Percentiles rank a stretch among this genome's conserved stretches.
These are phyloP conservation scores for Luffa acutangula DNA, from an alignment of 306 rosid species.

Conservation along the genomic window DNA sequence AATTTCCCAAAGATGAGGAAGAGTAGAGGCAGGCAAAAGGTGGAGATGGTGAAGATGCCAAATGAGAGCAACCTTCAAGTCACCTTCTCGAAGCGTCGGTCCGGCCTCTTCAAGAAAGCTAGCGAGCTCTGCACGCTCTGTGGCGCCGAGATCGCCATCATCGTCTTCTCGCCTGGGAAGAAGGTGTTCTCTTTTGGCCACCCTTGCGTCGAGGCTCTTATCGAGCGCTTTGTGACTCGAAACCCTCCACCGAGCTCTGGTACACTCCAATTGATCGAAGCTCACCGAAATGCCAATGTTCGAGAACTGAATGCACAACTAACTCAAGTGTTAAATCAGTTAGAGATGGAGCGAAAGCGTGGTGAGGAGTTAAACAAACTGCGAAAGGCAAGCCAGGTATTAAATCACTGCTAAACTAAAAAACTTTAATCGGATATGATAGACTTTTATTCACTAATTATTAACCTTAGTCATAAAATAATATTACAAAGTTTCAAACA, in stretches of 20 bases:
- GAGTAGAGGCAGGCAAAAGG: constrained; percentile 44
- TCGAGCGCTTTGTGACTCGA: constrained; percentile 15
- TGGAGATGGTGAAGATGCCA: constrained; percentile 37
- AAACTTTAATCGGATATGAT: too few relatives aligned
- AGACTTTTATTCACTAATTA: too few relatives aligned
- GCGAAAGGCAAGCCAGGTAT: constrained; percentile 2
- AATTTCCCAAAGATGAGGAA: constrained; percentile 14
- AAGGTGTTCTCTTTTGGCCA: constrained; percentile 57
- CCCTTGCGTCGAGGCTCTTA: constrained; percentile 25
- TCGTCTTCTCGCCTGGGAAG: constrained; percentile 43
- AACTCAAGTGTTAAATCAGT: constrained; percentile 9
- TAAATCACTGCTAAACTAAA: neutral
- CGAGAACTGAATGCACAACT: constrained; percentile 20
- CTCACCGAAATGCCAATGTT: constrained; percentile 17
- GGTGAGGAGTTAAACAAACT: constrained; percentile 13
- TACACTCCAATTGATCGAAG: constrained; percentile 20
- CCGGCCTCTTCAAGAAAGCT: constrained; percentile 54
- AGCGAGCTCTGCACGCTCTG: constrained; percentile 47
- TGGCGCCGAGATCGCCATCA: constrained; percentile 33
- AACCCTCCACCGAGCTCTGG: constrained; percentile 15
- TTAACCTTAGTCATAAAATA: too few relatives aligned
- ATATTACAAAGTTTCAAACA: too few relatives aligned
- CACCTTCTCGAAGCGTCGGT: constrained; percentile 52
- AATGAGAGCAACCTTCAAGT: constrained; percentile 45
- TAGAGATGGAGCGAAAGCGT: constrained; percentile 20